Base-by-base conservation (phyloP, 139 green algal species). In the Micractinium sp. region DNA sequence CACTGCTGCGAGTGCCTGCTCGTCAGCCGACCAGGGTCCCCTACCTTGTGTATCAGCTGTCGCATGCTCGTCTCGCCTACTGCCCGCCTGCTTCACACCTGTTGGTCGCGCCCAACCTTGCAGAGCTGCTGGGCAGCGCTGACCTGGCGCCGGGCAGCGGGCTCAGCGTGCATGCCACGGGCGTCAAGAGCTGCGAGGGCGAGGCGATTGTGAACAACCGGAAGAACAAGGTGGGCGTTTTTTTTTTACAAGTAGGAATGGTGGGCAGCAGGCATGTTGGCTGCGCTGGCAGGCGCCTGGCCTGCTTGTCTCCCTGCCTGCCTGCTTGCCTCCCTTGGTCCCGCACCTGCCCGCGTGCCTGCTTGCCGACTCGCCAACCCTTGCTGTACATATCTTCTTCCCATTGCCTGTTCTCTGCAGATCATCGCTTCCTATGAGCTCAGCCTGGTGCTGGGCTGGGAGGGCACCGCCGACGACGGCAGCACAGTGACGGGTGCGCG, bases 361-460 rank as follows among this genome's bases (percentile, higher is more conserved):
- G 67, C 67, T 76, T 7, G 27, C 19, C 67, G 15, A 16, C 67
- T 16, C 27, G 19, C 14, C 19, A 16, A 33, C 67, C 67, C n/a
- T n/a, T n/a, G n/a, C n/a, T n/a, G n/a, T n/a, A n/a, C n/a, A n/a
- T n/a, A n/a, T n/a, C n/a, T n/a, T n/a, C n/a, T n/a, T n/a, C n/a
- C n/a, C n/a, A n/a, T n/a, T n/a, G n/a, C n/a, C 31, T 33, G 31
- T 12, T 1, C 5, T 31, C 71, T 39, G 71, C 71, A 77, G 85
- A 89, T 98, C 53, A 98, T 98, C 27, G 92, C 94, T 0, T 91
- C 92, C 0, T 99, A 98, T 81, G 97, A 99, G 93, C 92, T 99
- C 22, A 83, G 95, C 22, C 86, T 98, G 2, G 91, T 89, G 25
- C 82, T 98, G 38, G 86, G 82, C 0, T 99, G 94, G 93, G 85